Evolutionary conservation across 2,329 filamentous ascomycete genomes (phyloP).

Genomic region (Dactylellina haptotyla): DNA sequence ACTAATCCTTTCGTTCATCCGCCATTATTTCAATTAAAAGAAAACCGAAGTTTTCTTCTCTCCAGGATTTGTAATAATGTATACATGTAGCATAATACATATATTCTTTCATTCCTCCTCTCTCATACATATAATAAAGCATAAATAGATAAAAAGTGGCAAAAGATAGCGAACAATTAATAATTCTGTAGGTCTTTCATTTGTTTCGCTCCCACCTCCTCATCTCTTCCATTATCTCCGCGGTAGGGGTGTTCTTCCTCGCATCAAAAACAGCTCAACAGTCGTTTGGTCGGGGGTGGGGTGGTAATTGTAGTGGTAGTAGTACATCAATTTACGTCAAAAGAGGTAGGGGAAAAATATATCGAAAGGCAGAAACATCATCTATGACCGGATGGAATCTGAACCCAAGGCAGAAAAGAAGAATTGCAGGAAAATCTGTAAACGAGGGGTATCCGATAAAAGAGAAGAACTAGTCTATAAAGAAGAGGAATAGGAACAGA

Average conservation of each 20-base stretch:
- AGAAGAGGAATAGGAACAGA: constrained; percentile 1
- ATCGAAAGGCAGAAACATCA: not conserved
- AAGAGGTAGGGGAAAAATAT: not conserved
- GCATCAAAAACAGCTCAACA: too few species aligned
- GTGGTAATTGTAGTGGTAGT: too few species aligned
- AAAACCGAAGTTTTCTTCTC: too few species aligned
- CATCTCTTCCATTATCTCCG: not conserved
- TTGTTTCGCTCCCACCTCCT: not conserved
- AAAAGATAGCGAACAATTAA: not conserved
- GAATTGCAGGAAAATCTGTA: not conserved
- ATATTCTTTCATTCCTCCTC: too few species aligned
- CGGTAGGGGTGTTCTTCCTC: not conserved
- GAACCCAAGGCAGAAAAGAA: constrained; percentile 5
- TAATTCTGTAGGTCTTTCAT: not conserved
- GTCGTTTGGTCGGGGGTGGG: too few species aligned
- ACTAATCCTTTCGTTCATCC: too few species aligned
- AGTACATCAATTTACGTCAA: constrained; percentile 1
- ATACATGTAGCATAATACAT: too few species aligned
- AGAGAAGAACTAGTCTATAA: constrained; percentile 10
- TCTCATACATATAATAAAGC: not conserved
- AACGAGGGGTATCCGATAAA: constrained; percentile 35
- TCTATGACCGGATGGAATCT: not conserved
- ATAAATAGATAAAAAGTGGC: not conserved
- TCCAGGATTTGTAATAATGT: too few species aligned
- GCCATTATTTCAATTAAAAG: too few species aligned